Base-by-base conservation (phyloP, 352 stramenopile species). In the Globisporangium emineosum region DNA sequence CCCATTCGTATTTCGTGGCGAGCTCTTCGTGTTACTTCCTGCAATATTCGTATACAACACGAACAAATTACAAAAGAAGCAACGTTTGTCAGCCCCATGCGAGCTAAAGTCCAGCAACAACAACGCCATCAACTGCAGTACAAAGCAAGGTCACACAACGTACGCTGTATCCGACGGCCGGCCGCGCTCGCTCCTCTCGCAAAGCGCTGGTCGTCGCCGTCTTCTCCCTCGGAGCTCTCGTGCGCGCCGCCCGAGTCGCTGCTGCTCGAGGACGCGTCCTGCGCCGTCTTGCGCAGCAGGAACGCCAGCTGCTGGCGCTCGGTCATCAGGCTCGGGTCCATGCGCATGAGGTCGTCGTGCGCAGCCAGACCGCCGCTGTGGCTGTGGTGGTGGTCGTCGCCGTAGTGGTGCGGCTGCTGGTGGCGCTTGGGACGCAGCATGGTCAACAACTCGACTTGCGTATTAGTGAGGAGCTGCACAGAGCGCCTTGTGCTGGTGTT, bases 251-350 rank as follows among this genome's bases (percentile, higher is more conserved):
- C 57, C 57, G 80, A 76, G 21, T 64, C 49, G 53, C 29, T 33
- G 5, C 54, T 2, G 32, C 50, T 69, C 21, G 51, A n/a, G 12
- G 80, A 85, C 37, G 80, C 73, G n/a, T 78, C 74, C 23, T 76
- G 81, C 25, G 86, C 86, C 3, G 86, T 93, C 54, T 78, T 82
- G 21, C 86, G 83, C 68, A 94, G 65, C 25, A 94, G 64, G 66
- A 94, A 94, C 60, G 86, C 86, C 51, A 94, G 68, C 64, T 94
- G 86, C 63, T 94, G 86, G 25, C 86, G 78, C 69, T 94, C 86
- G 0, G 86, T 94, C 86, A 94, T 94, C 43, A 90, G 72, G 33
- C 78, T 84, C 59, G 79, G 82, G 66, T 92, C 65, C 57, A 69
- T 60, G 10, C 32, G 64, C 50, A 53, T n/a, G 21, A 60, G 51